These are phyloP conservation scores for Scedosporium minutisporum DNA, from an alignment of 2,329 filamentous ascomycete species.

Conservation along the genomic window DNA sequence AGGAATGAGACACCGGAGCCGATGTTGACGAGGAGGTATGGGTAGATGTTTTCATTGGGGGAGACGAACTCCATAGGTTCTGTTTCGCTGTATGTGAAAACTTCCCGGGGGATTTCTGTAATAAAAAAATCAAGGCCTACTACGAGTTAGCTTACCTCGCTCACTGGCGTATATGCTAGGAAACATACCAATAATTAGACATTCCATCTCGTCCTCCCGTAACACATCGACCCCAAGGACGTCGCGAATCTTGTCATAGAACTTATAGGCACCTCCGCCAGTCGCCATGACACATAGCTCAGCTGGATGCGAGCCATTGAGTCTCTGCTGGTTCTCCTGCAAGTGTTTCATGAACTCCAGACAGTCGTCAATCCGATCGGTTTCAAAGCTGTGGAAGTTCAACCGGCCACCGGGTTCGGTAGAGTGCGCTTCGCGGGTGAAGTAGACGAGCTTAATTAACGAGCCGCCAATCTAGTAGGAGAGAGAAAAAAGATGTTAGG, in stretches of 20 bases:
- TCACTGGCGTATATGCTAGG: no score
- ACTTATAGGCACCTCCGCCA: constrained; percentile 92
- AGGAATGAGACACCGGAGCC: constrained; percentile 95
- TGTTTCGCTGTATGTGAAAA: constrained; percentile 89
- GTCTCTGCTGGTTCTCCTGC: constrained; percentile 68
- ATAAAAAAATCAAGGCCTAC: constrained; percentile 96
- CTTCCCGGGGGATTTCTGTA: constrained; percentile 90
- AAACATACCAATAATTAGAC: constrained; percentile 73
- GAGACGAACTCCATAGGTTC: constrained; percentile 85
- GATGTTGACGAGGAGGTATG: constrained; percentile 96
- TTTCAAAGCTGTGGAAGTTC: constrained; percentile 95
- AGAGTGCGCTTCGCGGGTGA: constrained; percentile 76
- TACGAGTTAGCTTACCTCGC: constrained; percentile 9
- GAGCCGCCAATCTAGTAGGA: constrained; percentile 75
- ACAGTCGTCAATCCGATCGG: constrained; percentile 85
- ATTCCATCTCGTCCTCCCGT: constrained; percentile 97
- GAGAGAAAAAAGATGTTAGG: not conserved
- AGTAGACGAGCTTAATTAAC: constrained; percentile 93
- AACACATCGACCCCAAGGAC: constrained; percentile 79
- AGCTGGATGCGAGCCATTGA: constrained; percentile 61
- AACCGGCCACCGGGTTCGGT: constrained; percentile 76
- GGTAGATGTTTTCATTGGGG: constrained; percentile 74
- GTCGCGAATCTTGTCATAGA: constrained; percentile 81
- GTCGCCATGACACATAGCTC: constrained; percentile 92
- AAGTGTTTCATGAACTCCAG: constrained; percentile 84